phyloP scores from a whole-genome alignment of 495 filamentous ascomycete genomes.

The Astrothelium subdiscretum region DNA sequence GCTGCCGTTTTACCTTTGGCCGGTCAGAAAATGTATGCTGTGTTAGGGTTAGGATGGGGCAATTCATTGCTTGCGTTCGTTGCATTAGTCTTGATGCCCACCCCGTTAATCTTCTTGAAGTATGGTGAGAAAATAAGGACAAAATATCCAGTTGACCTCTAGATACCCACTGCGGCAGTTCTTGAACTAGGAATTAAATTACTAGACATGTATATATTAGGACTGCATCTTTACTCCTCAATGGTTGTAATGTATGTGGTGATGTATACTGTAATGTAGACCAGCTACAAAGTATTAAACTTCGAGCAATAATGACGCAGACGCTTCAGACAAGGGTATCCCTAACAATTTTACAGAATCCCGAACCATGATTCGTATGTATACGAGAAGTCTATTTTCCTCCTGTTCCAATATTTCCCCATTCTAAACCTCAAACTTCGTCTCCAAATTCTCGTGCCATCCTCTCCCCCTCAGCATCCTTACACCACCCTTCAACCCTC shows the following conservation, averaged over 20 bases:
- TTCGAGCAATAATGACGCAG: no score
- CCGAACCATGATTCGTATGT: no score
- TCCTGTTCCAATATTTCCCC: not conserved
- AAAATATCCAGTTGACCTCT: conserved; percentile 3
- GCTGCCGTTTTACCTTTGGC: conserved; percentile 14
- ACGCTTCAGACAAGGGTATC: no score
- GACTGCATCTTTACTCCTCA: no score
- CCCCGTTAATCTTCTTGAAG: conserved; percentile 10
- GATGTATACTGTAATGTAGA: no score
- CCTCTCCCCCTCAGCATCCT: conserved; percentile 33
- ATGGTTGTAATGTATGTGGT: no score
- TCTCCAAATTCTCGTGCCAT: conserved; percentile 1
- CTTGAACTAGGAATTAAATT: not conserved
- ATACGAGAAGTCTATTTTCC: not conserved
- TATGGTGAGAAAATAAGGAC: conserved; percentile 13
- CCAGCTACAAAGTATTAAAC: no score
- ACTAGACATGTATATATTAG: not conserved
- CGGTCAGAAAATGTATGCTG: conserved; percentile 11
- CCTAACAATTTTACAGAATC: no score
- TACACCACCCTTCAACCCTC: conserved; percentile 62
- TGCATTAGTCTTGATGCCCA: conserved; percentile 9
- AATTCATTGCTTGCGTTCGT: conserved; percentile 16
- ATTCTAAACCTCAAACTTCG: not conserved
- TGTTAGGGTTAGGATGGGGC: conserved; percentile 13
- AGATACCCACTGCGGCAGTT: not conserved